These are phyloP conservation scores for Skeletonema grethae DNA, from an alignment of 108 stramenopile species.

Conservation along the genomic window DNA sequence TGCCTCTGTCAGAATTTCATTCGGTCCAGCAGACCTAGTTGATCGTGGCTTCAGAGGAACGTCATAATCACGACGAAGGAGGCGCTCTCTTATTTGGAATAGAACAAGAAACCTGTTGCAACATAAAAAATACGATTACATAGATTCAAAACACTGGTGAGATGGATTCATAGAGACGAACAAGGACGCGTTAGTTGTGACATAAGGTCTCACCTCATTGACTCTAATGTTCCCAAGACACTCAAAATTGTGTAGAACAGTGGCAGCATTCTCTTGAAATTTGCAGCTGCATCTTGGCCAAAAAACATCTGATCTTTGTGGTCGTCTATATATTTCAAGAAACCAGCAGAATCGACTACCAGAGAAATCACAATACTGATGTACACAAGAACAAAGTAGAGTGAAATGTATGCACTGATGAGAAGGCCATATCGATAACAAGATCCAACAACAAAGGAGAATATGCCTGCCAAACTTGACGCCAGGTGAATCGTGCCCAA, in stretches of 20 bases:
- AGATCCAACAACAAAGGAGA: constrained; percentile 9
- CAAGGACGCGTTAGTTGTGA: neutral
- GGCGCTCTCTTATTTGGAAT: constrained; percentile 12
- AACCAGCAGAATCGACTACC: constrained; percentile 20
- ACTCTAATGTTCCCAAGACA: constrained; percentile 8
- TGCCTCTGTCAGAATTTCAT: constrained; percentile 11
- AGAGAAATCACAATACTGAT: constrained; percentile 35
- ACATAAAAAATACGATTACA: neutral
- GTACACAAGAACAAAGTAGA: constrained; percentile 24
- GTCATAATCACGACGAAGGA: neutral
- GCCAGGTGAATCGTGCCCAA: constrained; percentile 26
- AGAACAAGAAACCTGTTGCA: constrained; percentile 11
- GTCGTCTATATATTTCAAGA: constrained; percentile 34
- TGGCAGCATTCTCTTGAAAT: constrained; percentile 22
- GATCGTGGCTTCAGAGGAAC: constrained; percentile 11
- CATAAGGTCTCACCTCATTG: constrained; percentile 24
- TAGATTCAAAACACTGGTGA: too few species aligned
- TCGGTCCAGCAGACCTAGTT: neutral
- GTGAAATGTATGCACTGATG: constrained; percentile 25
- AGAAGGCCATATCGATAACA: constrained; percentile 23
- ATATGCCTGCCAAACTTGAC: constrained; percentile 16
- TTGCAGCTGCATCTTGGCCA: constrained; percentile 21
- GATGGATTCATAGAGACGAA: too few species aligned
- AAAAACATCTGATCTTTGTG: constrained; percentile 41
- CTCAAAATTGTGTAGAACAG: constrained; percentile 19